phyloP scores from a whole-genome alignment of 2,329 filamentous ascomycete species.

The Intubia oerlemansii region DNA sequence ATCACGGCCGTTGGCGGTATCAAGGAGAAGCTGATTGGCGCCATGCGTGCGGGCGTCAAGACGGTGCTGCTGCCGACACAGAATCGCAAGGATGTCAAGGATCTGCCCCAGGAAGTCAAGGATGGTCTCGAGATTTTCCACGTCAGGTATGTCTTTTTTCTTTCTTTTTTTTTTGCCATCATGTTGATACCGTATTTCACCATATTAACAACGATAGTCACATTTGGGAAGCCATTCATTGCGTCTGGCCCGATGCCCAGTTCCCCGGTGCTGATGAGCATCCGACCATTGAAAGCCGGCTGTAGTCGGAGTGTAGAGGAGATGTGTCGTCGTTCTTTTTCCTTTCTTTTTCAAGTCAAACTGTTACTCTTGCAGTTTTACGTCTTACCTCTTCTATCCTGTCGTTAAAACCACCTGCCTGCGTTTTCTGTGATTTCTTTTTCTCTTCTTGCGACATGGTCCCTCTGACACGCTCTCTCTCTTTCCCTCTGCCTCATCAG shows the following conservation, averaged over 20 bases:
- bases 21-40: constrained; percentile 96
- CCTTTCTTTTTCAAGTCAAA: constrained; percentile 2
- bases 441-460: too few species aligned
- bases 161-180: constrained; percentile 6
- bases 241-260: constrained; percentile 77
- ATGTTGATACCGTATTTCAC: too few species aligned
- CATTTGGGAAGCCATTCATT: constrained; percentile 82
- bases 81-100: constrained; percentile 82
- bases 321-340: constrained; percentile 2
- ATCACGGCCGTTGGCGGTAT: constrained; percentile 92
- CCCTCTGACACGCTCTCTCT: too few species aligned
- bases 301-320: too few species aligned
- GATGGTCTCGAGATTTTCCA: constrained; percentile 73
- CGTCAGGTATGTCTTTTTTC: constrained; percentile 44
- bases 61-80: constrained; percentile 72
- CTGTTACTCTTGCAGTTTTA: too few species aligned
- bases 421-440: too few species aligned
- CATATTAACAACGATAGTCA: constrained; percentile 30
- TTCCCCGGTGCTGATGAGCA: constrained; percentile 55
- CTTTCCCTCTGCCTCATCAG: too few species aligned
- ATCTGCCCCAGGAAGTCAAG: constrained; percentile 76
- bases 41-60: constrained; percentile 81
- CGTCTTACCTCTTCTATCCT: too few species aligned
- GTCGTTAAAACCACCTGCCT: too few species aligned
- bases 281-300: constrained; percentile 53